Evolutionary conservation across 495 filamentous ascomycete genomes (phyloP).

Genomic region (Penicillium psychrofluorescens): DNA sequence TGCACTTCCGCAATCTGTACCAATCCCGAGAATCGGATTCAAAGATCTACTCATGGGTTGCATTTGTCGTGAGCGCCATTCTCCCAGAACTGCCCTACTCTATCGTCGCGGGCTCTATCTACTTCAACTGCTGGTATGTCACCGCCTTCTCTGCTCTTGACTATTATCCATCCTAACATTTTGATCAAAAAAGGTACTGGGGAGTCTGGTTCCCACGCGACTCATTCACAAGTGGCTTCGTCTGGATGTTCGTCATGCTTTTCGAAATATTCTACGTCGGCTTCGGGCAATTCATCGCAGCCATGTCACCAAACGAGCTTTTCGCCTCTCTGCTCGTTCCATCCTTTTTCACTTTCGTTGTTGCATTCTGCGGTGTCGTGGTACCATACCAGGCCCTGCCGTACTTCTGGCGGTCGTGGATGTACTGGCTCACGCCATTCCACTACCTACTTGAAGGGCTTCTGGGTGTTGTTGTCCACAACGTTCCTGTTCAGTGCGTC

Average conservation of each 20-base stretch:
- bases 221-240: slow-evolving; percentile 47
- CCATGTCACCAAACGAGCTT: slow-evolving; percentile 64
- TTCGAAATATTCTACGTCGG: slow-evolving; percentile 69
- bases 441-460: slow-evolving; percentile 55
- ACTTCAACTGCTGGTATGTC: slow-evolving; percentile 52
- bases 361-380: slow-evolving; percentile 57
- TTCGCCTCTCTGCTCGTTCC: slow-evolving; percentile 64
- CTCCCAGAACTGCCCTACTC: slow-evolving; percentile 47
- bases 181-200: slow-evolving; percentile 28
- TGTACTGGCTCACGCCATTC: slow-evolving; percentile 62
- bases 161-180: not conserved
- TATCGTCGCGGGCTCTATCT: slow-evolving; percentile 42
- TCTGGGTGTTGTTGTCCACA: slow-evolving; percentile 46
- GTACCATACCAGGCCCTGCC: slow-evolving; percentile 49
- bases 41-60: slow-evolving; percentile 47
- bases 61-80: slow-evolving; percentile 40
- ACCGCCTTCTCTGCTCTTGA: not conserved
- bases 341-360: slow-evolving; percentile 55
- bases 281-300: slow-evolving; percentile 70
- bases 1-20: slow-evolving; percentile 41
- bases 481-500: slow-evolving; percentile 47
- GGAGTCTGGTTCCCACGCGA: slow-evolving; percentile 46
- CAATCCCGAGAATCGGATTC: slow-evolving; percentile 42
- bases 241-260: slow-evolving; percentile 54
- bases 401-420: slow-evolving; percentile 59